Base-by-base conservation (phyloP, 2,329 filamentous ascomycete species). In the Ramichloridium luteum region DNA sequence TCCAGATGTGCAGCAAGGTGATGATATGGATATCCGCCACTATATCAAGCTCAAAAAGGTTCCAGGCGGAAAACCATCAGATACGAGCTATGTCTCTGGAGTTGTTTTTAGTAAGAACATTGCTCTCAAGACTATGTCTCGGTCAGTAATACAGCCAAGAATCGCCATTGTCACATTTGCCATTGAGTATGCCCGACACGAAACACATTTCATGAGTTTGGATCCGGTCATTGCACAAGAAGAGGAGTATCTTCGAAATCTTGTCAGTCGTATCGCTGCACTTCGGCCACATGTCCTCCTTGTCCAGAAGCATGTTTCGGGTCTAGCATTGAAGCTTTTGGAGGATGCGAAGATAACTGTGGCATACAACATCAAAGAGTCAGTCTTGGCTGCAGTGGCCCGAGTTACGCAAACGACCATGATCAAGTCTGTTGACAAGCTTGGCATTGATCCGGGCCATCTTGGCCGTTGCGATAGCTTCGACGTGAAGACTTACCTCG, bases 21-120 rank as follows among this genome's bases (percentile, higher is more conserved):
- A 98, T 54, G 82, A 90, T 51, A 96, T 98, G 68, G 90, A 98
- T 53, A 90, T 98, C 37, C 74, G 90, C 3, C 86, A 96, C 53
- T 98, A 94, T 50, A 84, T 98, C 40, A 98, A 98, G 54, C 61
- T 98, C 16, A 98, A 98, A 55, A 93, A 92, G 53, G 90, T 98
- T 9, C 82, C 86, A 1, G 88, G 90, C 11, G 88, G 86, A 11
- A 79, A 72, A 41, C 86, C 88, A 12, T 77, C 82, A 14, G 88
- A 98, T 56, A 96, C 88, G 5, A 77, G 79, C n/a, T 98, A 98
- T 55, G 80, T 96, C 11, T 93, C 90, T 6, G 92, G 90, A 1
- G 78, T 98, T 6, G 86, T 98, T 2, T 98, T 98, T 54, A 90
- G 85, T 9, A 98, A 98, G 54, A 98, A 98, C 42, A 64, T 98